These are phyloP conservation scores for Setaria viridis DNA, from an alignment of 202 grass and related monocot genomes.

Conservation along the genomic window DNA sequence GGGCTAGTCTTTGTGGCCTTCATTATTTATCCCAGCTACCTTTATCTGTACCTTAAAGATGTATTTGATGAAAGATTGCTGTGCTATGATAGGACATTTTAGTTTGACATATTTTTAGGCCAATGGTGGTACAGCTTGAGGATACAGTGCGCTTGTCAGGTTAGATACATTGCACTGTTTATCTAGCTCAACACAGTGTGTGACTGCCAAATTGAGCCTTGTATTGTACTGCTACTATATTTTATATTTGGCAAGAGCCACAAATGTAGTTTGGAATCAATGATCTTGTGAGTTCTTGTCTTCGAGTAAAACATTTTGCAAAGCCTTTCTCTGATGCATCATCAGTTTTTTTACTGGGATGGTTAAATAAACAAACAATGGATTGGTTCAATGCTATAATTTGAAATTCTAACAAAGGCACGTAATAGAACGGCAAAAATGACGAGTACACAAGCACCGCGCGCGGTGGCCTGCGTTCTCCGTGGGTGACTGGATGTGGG, in stretches of 20 bases:
- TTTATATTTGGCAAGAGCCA: neutral
- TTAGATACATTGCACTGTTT: neutral
- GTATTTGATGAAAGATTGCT: constrained; percentile 30
- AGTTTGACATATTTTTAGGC: neutral
- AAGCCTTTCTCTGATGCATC: neutral
- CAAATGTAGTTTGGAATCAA: neutral
- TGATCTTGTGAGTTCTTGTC: neutral
- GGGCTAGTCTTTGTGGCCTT: constrained; percentile 41
- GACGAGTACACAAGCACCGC: no score
- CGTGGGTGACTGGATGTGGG: no score
- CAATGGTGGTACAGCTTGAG: neutral
- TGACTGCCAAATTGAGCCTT: constrained; percentile 21
- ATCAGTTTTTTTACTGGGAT: neutral
- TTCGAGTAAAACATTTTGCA: neutral
- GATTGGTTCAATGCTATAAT: no score
- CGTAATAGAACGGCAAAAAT: no score
- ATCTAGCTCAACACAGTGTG: neutral
- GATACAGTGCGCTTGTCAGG: neutral
- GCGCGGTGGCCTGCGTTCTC: no score
- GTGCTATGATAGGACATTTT: neutral
- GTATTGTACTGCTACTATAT: constrained; percentile 9
- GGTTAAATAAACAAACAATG: neutral
- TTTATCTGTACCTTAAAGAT: constrained; percentile 19
- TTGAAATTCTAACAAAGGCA: no score
- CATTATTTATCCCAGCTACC: neutral